These are phyloP conservation scores for Paracamarosporium sp. DNA, from an alignment of 2,329 filamentous ascomycete genomes.

Conservation along the genomic window DNA sequence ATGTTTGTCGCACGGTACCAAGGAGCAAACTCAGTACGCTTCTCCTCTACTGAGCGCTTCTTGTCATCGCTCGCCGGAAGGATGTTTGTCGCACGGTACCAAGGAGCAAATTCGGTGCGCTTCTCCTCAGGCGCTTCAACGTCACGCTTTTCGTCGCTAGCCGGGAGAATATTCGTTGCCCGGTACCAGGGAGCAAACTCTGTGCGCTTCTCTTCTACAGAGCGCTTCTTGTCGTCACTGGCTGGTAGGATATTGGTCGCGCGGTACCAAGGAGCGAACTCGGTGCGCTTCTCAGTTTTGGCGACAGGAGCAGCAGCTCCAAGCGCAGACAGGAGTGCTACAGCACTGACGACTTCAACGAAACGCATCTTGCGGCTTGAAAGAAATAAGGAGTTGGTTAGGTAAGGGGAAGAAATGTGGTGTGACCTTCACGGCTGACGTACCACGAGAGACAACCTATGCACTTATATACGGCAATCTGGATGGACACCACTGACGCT, in stretches of 20 bases:
- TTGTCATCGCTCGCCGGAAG: neutral
- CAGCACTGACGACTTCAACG: neutral
- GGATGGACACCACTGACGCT: neutral
- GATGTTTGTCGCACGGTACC: constrained; percentile 4
- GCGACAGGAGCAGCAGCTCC: constrained; percentile 4
- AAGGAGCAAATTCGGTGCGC: neutral
- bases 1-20: constrained; percentile 5
- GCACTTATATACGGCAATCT: neutral
- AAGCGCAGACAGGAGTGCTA: constrained; percentile 1
- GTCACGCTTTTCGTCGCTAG: neutral
- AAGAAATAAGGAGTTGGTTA: neutral
- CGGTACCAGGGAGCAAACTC: neutral
- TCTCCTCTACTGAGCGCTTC: neutral
- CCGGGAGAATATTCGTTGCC: neutral
- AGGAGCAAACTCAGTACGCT: neutral
- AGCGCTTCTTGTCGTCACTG: constrained; percentile 6
- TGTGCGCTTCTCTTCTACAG: constrained; percentile 1
- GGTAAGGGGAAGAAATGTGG: too few species aligned
- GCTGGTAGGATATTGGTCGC: constrained; percentile 6
- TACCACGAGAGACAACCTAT: neutral
- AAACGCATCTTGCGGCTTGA: constrained; percentile 1
- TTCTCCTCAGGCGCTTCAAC: neutral
- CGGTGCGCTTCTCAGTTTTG: constrained; percentile 2
- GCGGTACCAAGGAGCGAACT: constrained; percentile 3
- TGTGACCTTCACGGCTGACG: neutral